phyloP scores from a whole-genome alignment of 768 basidiomycete genomes.

The Phylloporus arenicola region DNA sequence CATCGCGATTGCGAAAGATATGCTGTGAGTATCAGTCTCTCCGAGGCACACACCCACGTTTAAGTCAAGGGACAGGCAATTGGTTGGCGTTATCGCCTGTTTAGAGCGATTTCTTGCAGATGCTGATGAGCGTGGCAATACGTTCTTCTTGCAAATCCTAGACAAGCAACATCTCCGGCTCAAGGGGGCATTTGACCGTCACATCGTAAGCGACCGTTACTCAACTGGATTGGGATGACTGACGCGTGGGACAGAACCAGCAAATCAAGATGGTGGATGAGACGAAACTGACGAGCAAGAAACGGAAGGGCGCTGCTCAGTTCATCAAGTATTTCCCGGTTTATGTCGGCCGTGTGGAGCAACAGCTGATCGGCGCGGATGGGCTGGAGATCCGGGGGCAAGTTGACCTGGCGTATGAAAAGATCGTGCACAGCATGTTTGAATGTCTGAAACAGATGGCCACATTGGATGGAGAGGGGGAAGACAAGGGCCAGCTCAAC shows the following conservation, averaged over 20 bases:
- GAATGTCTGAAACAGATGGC: conserved; percentile 93
- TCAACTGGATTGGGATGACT: background rate
- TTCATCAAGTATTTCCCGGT: conserved; percentile 92
- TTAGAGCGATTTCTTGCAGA: conserved; percentile 74
- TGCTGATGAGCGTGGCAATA: conserved; percentile 74
- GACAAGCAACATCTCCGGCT: conserved; percentile 81
- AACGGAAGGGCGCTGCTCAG: conserved; percentile 84
- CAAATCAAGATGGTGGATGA: conserved; percentile 86
- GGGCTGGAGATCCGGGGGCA: conserved; percentile 68
- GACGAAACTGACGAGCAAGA: conserved; percentile 88
- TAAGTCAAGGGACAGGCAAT: conserved; percentile 50
- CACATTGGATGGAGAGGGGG: conserved; percentile 87
- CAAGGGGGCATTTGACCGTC: conserved; percentile 71
- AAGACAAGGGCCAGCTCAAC: conserved; percentile 95
- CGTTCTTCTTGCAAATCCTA: conserved; percentile 65
- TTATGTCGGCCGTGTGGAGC: conserved; percentile 80
- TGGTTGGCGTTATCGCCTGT: conserved; percentile 74
- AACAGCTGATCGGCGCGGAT: conserved; percentile 73
- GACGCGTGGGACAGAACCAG: conserved; percentile 50
- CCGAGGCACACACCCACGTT: background rate
- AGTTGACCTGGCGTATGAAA: conserved; percentile 83
- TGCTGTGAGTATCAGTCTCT: conserved; percentile 44
- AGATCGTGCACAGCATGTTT: conserved; percentile 86
- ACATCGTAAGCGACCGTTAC: conserved; percentile 45
- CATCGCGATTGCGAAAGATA: conserved; percentile 65